Evolutionary conservation across 176 grass and related monocot species (phyloP), one percentile per base, ranked within the genome.

Genomic region (Triticum urartu): DNA sequence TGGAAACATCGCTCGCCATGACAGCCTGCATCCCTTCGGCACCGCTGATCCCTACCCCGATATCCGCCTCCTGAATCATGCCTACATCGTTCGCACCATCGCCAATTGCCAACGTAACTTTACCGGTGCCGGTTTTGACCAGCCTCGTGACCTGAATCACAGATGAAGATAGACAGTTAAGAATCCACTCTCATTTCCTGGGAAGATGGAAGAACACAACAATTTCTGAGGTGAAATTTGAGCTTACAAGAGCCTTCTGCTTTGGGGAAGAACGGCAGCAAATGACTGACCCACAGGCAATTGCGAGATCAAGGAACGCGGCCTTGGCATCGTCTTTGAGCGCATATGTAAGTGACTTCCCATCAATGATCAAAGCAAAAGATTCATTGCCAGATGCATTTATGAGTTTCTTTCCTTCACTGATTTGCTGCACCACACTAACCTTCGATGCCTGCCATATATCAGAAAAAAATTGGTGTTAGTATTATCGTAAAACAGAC

Each of bases 1-100:
- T 94, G 34, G 96, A 94, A 60, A 98, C 89, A 69, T 98, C 96
- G 72, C 96, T 98, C 1, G 96, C 91, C 96, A 98, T 98, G 24
- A 98, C 96, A 18, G 96, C 96, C 96, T 98, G 96, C 96, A 98
- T 98, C 47, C 96, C 96, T 80, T 98, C 96, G 22, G 89, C 96
- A 3, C 96, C 96, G 24, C 96, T 98, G 79, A 98, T 98, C 17
- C 95, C 95, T 5, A 98, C 88, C 33, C 95, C 95, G 26, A 98
- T 98, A 85, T 98, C 96, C 0, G 96, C 96, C 84, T 98, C 96
- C 72, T 98, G 96, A 86, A 98, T 87, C 96, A 98, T 98, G 32
- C 96, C 96, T 22, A 98, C 96, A 58, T 98, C 96, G 58, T 98
- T 98, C 6, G 96, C 93, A 14, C 96, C 96, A 48, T 98, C 96